Base-by-base conservation (phyloP, 2,329 filamentous ascomycete genomes). In the Colletotrichum eleusines region DNA sequence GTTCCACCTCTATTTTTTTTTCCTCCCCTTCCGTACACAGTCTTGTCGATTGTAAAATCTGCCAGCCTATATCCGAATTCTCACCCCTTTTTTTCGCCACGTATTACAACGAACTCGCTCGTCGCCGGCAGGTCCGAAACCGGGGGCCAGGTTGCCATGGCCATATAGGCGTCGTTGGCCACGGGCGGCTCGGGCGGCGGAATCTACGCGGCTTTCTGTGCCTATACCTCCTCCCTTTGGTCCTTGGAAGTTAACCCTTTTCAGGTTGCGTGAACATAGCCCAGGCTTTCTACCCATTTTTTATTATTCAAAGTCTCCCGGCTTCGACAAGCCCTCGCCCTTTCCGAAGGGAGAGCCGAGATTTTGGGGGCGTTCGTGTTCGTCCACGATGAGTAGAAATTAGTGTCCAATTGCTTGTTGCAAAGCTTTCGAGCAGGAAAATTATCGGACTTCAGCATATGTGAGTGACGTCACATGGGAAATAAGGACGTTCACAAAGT, bases 111-210 rank as follows among this genome's bases (percentile, higher is more conserved):
- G 12, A 50, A 50, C 12, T 5, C n/a, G n/a, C n/a, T n/a, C n/a
- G n/a, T n/a, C n/a, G n/a, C n/a, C n/a, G n/a, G n/a, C n/a, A n/a
- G n/a, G n/a, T n/a, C n/a, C n/a, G n/a, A n/a, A n/a, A n/a, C n/a
- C 63, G 5, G 42, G 4, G 5, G 48, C 58, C 14, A n/a, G 16
- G 20, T 78, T 75, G 38, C 80, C 77, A 11, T 78, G 58, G 46
- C 79, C 81, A n/a, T n/a, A 5, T 80, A 57, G 70, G 65, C 65
- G 16, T 73, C 75, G 44, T 74, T 71, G 0, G 73, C 66, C 0
- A 69, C 61, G 3, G 66, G 42, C 20, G 31, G 5, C 11, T 23
- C 23, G 6, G 20, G 20, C 8, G 18, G 23, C 44, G 60, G 50
- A 31, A 60, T 31, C 1, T 38, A 48, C 7, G 28, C 50, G 12